phyloP scores from a whole-genome alignment of 2,329 filamentous ascomycete species.

The Apiospora malaysiana region DNA sequence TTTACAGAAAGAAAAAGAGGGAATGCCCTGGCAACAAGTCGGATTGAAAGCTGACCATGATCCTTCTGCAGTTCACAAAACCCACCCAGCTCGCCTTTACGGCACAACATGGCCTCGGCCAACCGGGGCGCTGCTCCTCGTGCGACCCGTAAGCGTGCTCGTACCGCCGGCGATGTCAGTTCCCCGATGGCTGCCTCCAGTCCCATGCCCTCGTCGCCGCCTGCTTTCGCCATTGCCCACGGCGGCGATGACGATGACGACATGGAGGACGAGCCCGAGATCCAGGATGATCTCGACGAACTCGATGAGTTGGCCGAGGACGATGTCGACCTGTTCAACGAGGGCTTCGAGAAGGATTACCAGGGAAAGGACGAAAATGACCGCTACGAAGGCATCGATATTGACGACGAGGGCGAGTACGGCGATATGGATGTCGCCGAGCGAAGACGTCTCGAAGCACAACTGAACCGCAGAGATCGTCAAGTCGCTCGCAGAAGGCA shows the following conservation, averaged over 20 bases:
- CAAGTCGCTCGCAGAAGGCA: slow-evolving; percentile 71
- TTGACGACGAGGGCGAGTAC: slow-evolving; percentile 81
- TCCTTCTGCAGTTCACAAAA: slow-evolving; percentile 22
- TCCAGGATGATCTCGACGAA: slow-evolving; percentile 76
- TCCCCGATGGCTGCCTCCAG: slow-evolving; percentile 61
- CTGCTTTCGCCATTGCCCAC: slow-evolving; percentile 68
- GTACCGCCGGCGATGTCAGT: slow-evolving; percentile 55
- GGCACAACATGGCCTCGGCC: slow-evolving; percentile 79
- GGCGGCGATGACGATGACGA: slow-evolving; percentile 74
- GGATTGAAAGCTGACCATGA: not conserved
- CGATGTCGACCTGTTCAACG: slow-evolving; percentile 77
- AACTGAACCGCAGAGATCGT: slow-evolving; percentile 75
- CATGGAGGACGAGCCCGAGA: slow-evolving; percentile 70
- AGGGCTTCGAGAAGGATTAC: slow-evolving; percentile 77
- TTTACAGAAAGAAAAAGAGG: not conserved
- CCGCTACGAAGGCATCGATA: slow-evolving; percentile 70
- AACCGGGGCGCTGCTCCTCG: slow-evolving; percentile 71
- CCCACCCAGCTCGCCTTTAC: slow-evolving; percentile 75
- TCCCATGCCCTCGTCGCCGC: slow-evolving; percentile 70
- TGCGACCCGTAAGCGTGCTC: slow-evolving; percentile 61
- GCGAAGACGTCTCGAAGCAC: slow-evolving; percentile 73
- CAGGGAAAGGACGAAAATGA: slow-evolving; percentile 70
- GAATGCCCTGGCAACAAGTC: not conserved
- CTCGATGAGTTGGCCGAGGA: slow-evolving; percentile 84
- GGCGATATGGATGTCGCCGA: slow-evolving; percentile 70